Base-by-base conservation (phyloP, 305 asterid species). In the Ruellia speciosa region DNA sequence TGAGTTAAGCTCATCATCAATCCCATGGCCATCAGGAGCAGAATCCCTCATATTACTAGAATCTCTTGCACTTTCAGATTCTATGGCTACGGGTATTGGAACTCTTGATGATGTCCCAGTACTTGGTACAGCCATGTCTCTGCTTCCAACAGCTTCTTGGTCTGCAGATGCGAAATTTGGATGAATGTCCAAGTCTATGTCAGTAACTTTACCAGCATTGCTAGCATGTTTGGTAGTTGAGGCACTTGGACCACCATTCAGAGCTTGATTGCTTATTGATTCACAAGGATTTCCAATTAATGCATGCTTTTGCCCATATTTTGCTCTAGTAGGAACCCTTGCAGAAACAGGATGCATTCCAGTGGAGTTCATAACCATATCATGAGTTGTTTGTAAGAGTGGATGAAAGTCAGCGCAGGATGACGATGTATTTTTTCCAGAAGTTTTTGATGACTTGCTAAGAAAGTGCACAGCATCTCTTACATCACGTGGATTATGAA, bases 371-470 rank as follows among this genome's bases (percentile, higher is more conserved):
- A 75, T 66, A 58, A 62, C 75, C 55, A 49, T 66, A 72, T 71
- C 82, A 62, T 83, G 75, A 39, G 58, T 58, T 73, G 85, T 88
- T 72, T 81, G 93, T 60, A 92, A 69, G 66, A 92, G 97, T 3
- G 96, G 97, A 77, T 88, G 99, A 70, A 88, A 92, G 70, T 79
- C 85, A 59, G 75, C 72, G 52, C 76, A 77, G 45, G 64, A 53
- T 63, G 86, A 66, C 47, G 79, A 56, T 20, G 80, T 77, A 49
- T 70, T 67, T 60, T 63, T 61, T 62, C 75, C 81, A 45, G 73
- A 76, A 53, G 83, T 71, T 67, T 72, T 79, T 43, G 85, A 79
- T 37, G 88, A 78, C 80, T 77, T 82, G 70, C 79, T 82, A 52
- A 76, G 86, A 57, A 80, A 80, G 70, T 76, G 80, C 47, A 81